A percentile compares a stretch with the other conserved stretches of the same genome.
Evolutionary conservation across 1,284 basidiomycete species (phyloP).

Genomic region (Phlebopus sp.): DNA sequence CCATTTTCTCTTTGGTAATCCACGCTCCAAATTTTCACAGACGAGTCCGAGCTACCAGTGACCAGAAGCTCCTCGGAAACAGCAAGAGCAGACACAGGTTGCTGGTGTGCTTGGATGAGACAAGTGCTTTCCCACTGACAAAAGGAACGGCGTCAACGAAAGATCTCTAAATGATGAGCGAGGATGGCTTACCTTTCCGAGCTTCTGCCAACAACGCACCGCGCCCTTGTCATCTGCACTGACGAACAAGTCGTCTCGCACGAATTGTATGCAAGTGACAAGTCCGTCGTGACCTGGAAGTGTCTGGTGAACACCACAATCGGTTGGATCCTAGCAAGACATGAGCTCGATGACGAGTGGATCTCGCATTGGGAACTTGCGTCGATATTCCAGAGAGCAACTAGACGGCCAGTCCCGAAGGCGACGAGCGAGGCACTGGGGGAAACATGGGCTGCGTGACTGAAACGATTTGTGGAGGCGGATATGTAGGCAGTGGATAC

Average conservation of each 20-base stretch:
- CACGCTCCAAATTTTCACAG: constrained; percentile 69
- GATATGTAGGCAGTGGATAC: constrained; percentile 63
- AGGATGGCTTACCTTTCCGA: constrained; percentile 34
- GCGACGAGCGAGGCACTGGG: constrained; percentile 55
- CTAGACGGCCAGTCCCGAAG: constrained; percentile 73
- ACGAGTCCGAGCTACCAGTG: constrained; percentile 80
- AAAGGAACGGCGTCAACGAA: constrained; percentile 11
- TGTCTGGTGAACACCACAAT: constrained; percentile 62
- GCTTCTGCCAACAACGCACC: constrained; percentile 52
- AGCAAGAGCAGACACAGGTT: constrained; percentile 66
- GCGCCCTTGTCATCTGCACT: constrained; percentile 76
- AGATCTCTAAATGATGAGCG: constrained; percentile 20
- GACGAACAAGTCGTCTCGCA: constrained; percentile 48
- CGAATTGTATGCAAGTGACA: constrained; percentile 76
- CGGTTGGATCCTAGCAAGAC: constrained; percentile 40
- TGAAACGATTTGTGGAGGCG: constrained; percentile 75
- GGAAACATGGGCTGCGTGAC: constrained; percentile 60
- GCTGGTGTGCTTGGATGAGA: constrained; percentile 59
- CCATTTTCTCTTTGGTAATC: constrained; percentile 32
- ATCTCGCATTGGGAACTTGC: constrained; percentile 32
- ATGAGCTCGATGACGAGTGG: not conserved
- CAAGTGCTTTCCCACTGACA: constrained; percentile 53
- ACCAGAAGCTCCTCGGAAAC: constrained; percentile 49
- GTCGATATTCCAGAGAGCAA: constrained; percentile 77
- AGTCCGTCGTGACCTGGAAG: constrained; percentile 71